phyloP scores from a whole-genome alignment of 2,329 filamentous ascomycete species.

The Dactylellina haptotyla region DNA sequence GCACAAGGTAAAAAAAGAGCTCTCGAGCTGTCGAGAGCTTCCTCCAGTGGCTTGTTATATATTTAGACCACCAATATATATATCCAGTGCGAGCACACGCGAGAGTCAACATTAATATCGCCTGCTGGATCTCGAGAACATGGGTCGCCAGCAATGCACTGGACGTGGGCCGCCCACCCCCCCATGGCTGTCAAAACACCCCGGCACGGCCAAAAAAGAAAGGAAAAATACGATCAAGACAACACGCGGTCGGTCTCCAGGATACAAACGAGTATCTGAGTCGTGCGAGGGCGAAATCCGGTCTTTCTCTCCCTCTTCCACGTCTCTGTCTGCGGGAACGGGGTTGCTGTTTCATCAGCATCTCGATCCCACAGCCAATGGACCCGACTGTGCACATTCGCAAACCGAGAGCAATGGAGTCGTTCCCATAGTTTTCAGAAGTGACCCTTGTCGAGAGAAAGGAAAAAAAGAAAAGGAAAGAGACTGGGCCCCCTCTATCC shows the following conservation, averaged over 20 bases:
- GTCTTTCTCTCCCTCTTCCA: neutral
- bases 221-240: neutral
- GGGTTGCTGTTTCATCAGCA: neutral
- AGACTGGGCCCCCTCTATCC: neutral
- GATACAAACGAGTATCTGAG: neutral
- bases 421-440: neutral
- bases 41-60: conserved; percentile 37
- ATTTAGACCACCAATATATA: conserved; percentile 33
- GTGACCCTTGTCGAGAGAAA: neutral
- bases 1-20: no score
- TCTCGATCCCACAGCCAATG: neutral
- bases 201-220: neutral
- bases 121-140: conserved; percentile 26
- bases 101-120: conserved; percentile 25
- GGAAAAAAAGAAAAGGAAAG: neutral
- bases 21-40: conserved; percentile 22
- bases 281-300: neutral
- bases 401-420: neutral
- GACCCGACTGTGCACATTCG: neutral
- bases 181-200: conserved; percentile 7
- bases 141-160: neutral
- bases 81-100: conserved; percentile 31
- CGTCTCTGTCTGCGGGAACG: neutral
- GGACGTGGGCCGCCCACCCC: conserved; percentile 1
- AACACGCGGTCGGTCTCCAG: neutral